Conservation (phyloP, 2,329 filamentous ascomycete species). For the Alternaria sp. region DNA sequence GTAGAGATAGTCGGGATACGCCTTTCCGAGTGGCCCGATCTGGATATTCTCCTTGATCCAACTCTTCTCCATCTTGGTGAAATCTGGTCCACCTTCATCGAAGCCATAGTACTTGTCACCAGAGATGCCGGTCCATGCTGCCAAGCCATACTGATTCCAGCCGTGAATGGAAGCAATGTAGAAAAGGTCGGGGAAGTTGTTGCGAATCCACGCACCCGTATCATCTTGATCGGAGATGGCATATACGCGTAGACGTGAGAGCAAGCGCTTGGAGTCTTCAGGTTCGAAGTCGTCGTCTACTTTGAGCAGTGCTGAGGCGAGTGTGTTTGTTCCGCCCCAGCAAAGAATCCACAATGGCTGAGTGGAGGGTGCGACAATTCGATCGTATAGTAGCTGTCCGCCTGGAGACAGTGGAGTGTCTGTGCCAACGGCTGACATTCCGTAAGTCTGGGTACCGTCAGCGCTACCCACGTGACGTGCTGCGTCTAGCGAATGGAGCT, state of each 20-base stretch:
- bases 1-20: conserved; percentile 55
- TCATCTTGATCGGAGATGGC: conserved; percentile 67
- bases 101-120: conserved; percentile 57
- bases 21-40: conserved; percentile 54
- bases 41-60: conserved; percentile 64
- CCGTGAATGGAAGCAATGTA: conserved; percentile 64
- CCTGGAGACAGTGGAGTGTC: conserved; percentile 51
- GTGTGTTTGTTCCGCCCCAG: conserved; percentile 62
- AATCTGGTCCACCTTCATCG: conserved; percentile 58
- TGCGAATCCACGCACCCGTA: conserved; percentile 62
- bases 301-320: conserved; percentile 57
- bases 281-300: conserved; percentile 43
- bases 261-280: conserved; percentile 41
- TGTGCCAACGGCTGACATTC: conserved; percentile 46
- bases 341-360: conserved; percentile 60
- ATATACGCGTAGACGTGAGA: conserved; percentile 44
- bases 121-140: conserved; percentile 64
- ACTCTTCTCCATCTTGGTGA: conserved; percentile 54
- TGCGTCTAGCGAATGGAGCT: not conserved
- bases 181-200: conserved; percentile 60
- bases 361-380: conserved; percentile 47
- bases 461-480: not conserved
- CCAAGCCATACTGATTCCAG: conserved; percentile 62
- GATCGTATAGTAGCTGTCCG: conserved; percentile 53
- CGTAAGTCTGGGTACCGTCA: conserved; percentile 38